Conservation (phyloP, 176 grass and related monocot species). For the Coix lacrymajobi region DNA sequence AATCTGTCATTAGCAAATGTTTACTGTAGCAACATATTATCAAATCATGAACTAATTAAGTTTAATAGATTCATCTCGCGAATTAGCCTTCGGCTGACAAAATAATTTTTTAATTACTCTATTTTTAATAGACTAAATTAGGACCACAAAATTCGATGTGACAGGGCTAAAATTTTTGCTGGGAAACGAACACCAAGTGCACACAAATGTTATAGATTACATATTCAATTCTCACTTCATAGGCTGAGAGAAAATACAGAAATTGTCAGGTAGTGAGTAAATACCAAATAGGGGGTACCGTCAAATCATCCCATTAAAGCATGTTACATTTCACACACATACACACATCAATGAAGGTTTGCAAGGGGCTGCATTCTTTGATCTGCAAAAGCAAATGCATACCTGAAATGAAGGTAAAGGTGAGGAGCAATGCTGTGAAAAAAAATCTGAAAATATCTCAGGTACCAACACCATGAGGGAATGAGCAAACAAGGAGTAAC, state of each 20-base stretch:
- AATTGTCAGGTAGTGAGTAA: neutral
- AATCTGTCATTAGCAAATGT: too few species aligned
- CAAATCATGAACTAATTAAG: too few species aligned
- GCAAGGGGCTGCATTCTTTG: neutral
- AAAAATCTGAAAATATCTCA: neutral
- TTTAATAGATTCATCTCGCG: too few species aligned
- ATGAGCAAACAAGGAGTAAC: neutral
- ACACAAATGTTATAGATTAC: conserved; percentile 1
- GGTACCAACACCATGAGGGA: neutral
- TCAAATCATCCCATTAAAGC: neutral
- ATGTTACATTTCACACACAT: neutral
- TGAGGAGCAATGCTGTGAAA: neutral
- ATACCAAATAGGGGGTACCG: neutral
- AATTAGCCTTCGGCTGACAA: too few species aligned
- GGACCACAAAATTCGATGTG: too few species aligned
- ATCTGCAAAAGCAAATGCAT: neutral
- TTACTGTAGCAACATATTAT: too few species aligned
- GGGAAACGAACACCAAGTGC: too few species aligned
- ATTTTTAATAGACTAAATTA: too few species aligned
- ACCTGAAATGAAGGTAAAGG: neutral
- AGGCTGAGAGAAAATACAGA: neutral
- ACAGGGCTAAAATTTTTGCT: too few species aligned
- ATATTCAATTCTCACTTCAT: conserved; percentile 28
- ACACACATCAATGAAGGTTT: neutral
- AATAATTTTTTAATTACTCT: too few species aligned